Evolutionary conservation across 345 rosid genomes (phyloP).

Genomic region (Trapa incisa): DNA sequence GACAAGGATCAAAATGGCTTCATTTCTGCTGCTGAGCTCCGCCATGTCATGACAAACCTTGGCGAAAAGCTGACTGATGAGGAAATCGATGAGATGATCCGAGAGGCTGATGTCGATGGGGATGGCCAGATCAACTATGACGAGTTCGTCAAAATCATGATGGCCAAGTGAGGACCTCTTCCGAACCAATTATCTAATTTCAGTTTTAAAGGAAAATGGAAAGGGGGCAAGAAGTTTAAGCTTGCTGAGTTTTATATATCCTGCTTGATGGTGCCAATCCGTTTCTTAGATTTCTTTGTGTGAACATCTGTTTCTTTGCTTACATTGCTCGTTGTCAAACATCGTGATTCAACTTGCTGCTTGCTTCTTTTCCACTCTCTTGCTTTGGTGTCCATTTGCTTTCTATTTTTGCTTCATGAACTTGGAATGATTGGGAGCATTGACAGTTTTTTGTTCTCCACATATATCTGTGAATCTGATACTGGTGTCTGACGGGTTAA

Average conservation of each 20-base stretch:
- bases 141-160: constrained; percentile 49
- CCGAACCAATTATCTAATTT: constrained; percentile 12
- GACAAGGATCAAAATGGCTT: constrained; percentile 52
- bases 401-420: background rate
- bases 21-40: constrained; percentile 49
- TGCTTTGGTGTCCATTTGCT: background rate
- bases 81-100: constrained; percentile 51
- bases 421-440: background rate
- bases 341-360: constrained; percentile 17
- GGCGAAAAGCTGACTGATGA: constrained; percentile 53
- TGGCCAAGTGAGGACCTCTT: constrained; percentile 41
- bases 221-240: constrained; percentile 24
- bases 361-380: constrained; percentile 18
- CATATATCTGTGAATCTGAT: background rate
- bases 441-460: background rate
- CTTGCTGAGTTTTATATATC: constrained; percentile 24
- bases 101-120: constrained; percentile 47
- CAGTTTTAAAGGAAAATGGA: constrained; percentile 7
- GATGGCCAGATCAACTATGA: constrained; percentile 50
- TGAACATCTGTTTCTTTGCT: constrained; percentile 6
- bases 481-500: background rate
- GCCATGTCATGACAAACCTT: constrained; percentile 49
- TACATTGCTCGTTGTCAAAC: background rate
- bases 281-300: constrained; percentile 6
- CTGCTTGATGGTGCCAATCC: constrained; percentile 13